A percentile compares a stretch with the other conserved stretches of the same genome.
phyloP scores from a whole-genome alignment of 1,139 yeast genomes.

The Suhomyces maxii region DNA sequence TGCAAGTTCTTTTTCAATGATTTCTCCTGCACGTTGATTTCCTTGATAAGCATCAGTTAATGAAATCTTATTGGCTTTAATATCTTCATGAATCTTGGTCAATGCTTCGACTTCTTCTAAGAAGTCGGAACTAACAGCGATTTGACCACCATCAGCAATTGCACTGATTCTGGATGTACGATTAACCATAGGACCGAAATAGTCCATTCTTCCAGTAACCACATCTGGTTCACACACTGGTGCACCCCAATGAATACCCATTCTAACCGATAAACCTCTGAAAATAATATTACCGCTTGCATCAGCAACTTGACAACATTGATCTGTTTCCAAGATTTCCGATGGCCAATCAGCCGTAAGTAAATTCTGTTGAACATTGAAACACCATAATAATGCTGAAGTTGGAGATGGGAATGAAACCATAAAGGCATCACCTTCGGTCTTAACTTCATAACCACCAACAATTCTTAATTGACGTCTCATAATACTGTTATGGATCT shows the following conservation, averaged over 20 bases:
- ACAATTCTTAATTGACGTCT: conserved; percentile 87
- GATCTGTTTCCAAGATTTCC: conserved; percentile 81
- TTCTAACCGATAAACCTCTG: conserved; percentile 89
- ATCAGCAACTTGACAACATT: conserved; percentile 83
- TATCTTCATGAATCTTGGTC: conserved; percentile 51
- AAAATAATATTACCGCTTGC: conserved; percentile 61
- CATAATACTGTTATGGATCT: conserved; percentile 91
- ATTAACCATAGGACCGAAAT: conserved; percentile 98
- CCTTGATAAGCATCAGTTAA: conserved; percentile 62
- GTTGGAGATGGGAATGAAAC: conserved; percentile 96
- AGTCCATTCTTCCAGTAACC: conserved; percentile 96
- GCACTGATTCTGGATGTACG: conserved; percentile 92
- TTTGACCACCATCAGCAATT: conserved; percentile 98
- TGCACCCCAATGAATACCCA: conserved; percentile 98
- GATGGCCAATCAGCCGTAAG: conserved; percentile 92
- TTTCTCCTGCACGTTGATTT: conserved; percentile 58
- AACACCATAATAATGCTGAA: conserved; percentile 90
- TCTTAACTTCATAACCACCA: conserved; percentile 97
- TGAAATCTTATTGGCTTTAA: conserved; percentile 38
- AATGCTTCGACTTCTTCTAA: conserved; percentile 67
- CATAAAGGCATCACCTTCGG: conserved; percentile 99
- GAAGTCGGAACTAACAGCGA: conserved; percentile 81
- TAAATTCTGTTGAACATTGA: conserved; percentile 85
- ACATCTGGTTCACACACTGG: conserved; percentile 97
- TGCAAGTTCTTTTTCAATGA: conserved; percentile 66